Conservation (phyloP, 176 grass and related monocot species). For the Oryza rufipogon region DNA sequence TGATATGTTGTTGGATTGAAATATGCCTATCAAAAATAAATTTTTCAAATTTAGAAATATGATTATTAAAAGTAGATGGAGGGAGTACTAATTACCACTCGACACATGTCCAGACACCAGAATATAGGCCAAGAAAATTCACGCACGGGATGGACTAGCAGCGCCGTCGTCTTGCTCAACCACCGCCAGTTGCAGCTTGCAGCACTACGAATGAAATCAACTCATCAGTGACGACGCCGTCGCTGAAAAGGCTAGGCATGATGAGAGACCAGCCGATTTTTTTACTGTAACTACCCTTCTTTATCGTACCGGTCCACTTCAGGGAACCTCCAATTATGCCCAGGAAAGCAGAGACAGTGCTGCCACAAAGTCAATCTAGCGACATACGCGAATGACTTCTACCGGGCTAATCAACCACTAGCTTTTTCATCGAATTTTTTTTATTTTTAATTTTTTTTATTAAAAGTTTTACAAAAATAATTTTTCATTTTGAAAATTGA, state of each 20-base stretch:
- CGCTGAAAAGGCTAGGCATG: neutral
- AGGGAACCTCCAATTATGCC: neutral
- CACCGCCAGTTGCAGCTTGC: slow-evolving; percentile 7
- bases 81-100: neutral
- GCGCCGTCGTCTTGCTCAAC: slow-evolving; percentile 17
- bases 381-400: neutral
- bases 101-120: neutral
- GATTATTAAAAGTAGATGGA: too few relatives aligned
- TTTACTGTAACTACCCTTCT: neutral
- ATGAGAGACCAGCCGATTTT: neutral
- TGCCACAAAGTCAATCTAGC: slow-evolving; percentile 49
- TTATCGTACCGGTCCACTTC: neutral
- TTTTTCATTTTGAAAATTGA: too few relatives aligned
- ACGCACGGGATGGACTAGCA: neutral
- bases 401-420: neutral
- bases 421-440: neutral
- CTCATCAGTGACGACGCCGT: slow-evolving; percentile 22
- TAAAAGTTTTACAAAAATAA: too few relatives aligned
- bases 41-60: too few relatives aligned
- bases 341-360: neutral
- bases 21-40: too few relatives aligned
- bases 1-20: too few relatives aligned
- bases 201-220: slow-evolving; percentile 39
- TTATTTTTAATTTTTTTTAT: too few relatives aligned
- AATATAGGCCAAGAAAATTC: neutral